A percentile compares a stretch with the other conserved stretches of the same genome.
phyloP scores from a whole-genome alignment of 1,284 basidiomycete species.

The Coniferiporia weirii region DNA sequence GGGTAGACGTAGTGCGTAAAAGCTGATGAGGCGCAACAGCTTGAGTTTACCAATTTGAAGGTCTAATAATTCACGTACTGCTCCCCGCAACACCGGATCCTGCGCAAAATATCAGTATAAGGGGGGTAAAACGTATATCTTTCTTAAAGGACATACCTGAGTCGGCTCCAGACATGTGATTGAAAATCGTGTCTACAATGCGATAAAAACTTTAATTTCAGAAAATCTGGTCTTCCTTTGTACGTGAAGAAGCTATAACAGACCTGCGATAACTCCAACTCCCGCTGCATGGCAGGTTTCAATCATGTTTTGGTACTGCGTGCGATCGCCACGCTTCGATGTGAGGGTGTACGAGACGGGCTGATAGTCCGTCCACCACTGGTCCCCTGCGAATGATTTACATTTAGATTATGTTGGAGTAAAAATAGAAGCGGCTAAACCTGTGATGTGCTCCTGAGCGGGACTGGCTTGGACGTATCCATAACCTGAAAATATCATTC shows the following conservation, averaged over 20 bases:
- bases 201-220: constrained; percentile 8
- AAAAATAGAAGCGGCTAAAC: constrained; percentile 6
- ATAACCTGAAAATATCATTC: constrained; percentile 35
- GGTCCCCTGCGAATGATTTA: constrained; percentile 21
- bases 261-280: constrained; percentile 55
- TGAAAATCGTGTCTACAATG: constrained; percentile 51
- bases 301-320: constrained; percentile 54
- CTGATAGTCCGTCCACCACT: constrained; percentile 72
- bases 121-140: background rate
- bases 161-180: constrained; percentile 55
- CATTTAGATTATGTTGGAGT: background rate
- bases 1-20: constrained; percentile 48
- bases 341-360: constrained; percentile 58
- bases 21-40: constrained; percentile 16
- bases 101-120: constrained; percentile 7
- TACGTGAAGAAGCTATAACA: constrained; percentile 14
- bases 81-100: constrained; percentile 48
- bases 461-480: constrained; percentile 55
- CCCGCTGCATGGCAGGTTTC: constrained; percentile 53
- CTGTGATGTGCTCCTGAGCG: constrained; percentile 27
- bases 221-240: too few relatives aligned
- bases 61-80: constrained; percentile 12
- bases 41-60: constrained; percentile 18
- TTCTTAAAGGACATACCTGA: constrained; percentile 16
- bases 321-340: constrained; percentile 52